Base-by-base conservation (phyloP, 2,329 filamentous ascomycete species). In the Orbilia oligospora region DNA sequence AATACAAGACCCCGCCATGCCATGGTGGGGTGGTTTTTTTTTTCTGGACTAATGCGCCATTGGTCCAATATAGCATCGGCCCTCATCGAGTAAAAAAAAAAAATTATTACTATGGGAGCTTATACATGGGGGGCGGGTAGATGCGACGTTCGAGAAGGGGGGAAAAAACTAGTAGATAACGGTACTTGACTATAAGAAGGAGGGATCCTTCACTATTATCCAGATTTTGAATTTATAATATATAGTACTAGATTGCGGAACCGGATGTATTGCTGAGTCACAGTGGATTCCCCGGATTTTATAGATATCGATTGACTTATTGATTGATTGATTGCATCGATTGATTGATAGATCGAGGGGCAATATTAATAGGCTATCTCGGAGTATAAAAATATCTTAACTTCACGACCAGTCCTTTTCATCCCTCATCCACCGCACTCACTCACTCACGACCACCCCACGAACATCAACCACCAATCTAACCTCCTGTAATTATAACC, bases 161-260 rank as follows among this genome's bases (percentile, higher is more conserved):
- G 22, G 33, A 51, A 66, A 73, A 33, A 66, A 58, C 14, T 36
- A 20, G 30, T 38, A 69, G 48, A 69, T 36, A 49, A 36, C 53
- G 5, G 16, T 41, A 58, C 30, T 36, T 8, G 10, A 12, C 12
- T 14, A 12, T 10, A 10, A 44, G 20, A 18, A 61, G 55, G 46
- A 72, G 56, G 30, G 68, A 75, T 69, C 71, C 71, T 75, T 68
- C 71, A 75, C 71, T 14, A 5, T 4, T 14, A 0, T 41, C 12
- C 16, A 8, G 38, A 14, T 24, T 24, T 24, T 22, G 5, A 12
- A 6, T 22, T 12, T n/a, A n/a, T n/a, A n/a, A n/a, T n/a, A n/a
- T n/a, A n/a, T n/a, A n/a, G n/a, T n/a, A n/a, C n/a, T n/a, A 33
- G 8, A 36, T 36, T 55, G 71, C 71, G 71, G 71, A 75, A 75